These are phyloP conservation scores for Cymbopogon citratus DNA, from an alignment of 176 grass and related monocot species.

Conservation along the genomic window DNA sequence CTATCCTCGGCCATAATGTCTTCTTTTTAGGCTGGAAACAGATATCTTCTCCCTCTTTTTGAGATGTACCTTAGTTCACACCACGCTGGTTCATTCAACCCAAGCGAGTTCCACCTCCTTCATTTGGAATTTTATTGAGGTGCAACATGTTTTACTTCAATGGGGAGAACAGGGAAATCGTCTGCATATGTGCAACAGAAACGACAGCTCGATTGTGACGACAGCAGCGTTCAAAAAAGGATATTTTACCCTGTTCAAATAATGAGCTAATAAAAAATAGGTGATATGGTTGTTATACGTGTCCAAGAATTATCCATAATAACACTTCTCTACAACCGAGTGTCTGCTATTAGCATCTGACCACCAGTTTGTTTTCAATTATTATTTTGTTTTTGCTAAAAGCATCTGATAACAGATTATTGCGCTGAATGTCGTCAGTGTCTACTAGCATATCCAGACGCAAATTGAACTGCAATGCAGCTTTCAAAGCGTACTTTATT, in stretches of 20 bases:
- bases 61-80: not conserved
- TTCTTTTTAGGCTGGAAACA: no score
- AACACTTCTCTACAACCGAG: not conserved
- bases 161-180: conserved; percentile 17
- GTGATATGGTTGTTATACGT: not conserved
- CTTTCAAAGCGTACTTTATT: not conserved
- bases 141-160: conserved; percentile 12
- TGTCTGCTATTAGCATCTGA: not conserved
- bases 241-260: not conserved
- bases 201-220: not conserved
- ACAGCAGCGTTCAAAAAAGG: not conserved
- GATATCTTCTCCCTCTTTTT: not conserved
- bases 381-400: not conserved
- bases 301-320: not conserved
- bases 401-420: not conserved
- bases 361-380: not conserved
- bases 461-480: not conserved
- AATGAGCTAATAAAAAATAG: not conserved
- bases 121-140: not conserved
- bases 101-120: not conserved
- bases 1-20: no score
- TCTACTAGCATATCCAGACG: not conserved
- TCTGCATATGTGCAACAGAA: not conserved
- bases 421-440: not conserved
- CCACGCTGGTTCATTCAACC: not conserved